A percentile compares a stretch with the other conserved stretches of the same genome.
These are phyloP conservation scores for Colletotrichum eleusines DNA, from an alignment of 2,329 filamentous ascomycete genomes.

Conservation along the genomic window DNA sequence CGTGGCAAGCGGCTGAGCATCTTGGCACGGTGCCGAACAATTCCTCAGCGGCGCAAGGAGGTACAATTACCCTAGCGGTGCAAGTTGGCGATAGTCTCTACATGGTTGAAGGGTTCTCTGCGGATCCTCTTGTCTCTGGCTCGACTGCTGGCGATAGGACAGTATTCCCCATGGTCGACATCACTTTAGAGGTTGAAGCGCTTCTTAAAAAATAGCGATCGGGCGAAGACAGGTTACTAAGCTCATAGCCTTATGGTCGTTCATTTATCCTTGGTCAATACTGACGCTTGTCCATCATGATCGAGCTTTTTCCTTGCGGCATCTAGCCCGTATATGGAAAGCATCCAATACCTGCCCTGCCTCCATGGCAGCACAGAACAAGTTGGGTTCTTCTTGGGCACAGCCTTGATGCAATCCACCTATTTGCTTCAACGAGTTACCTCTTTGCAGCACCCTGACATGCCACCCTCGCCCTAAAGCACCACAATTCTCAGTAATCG, in stretches of 20 bases:
- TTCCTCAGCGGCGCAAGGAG: slow-evolving; percentile 29
- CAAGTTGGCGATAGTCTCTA: slow-evolving; percentile 39
- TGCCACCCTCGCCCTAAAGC: no score
- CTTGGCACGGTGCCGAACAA: slow-evolving; percentile 49
- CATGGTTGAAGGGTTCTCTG: slow-evolving; percentile 38
- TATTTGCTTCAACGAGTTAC: no score
- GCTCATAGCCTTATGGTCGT: background rate
- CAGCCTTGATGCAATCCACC: no score
- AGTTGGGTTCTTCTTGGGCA: no score
- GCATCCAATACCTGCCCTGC: no score
- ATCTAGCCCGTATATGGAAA: no score
- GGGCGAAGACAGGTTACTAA: background rate
- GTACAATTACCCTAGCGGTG: slow-evolving; percentile 24
- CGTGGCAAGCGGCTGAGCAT: slow-evolving; percentile 52
- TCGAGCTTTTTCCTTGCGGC: no score
- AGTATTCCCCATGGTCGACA: slow-evolving; percentile 36
- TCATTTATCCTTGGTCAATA: background rate
- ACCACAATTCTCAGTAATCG: no score
- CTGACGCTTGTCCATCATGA: background rate
- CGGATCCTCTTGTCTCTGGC: slow-evolving; percentile 16
- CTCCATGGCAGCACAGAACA: no score
- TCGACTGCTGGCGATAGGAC: slow-evolving; percentile 35
- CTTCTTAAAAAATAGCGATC: slow-evolving; percentile 5
- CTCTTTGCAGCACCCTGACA: no score
- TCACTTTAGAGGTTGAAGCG: slow-evolving; percentile 23